A percentile compares a stretch with the other conserved stretches of the same genome.
These are phyloP conservation scores for Myxozyma vanderwaltii DNA, from an alignment of 805 yeast genomes.

Conservation along the genomic window DNA sequence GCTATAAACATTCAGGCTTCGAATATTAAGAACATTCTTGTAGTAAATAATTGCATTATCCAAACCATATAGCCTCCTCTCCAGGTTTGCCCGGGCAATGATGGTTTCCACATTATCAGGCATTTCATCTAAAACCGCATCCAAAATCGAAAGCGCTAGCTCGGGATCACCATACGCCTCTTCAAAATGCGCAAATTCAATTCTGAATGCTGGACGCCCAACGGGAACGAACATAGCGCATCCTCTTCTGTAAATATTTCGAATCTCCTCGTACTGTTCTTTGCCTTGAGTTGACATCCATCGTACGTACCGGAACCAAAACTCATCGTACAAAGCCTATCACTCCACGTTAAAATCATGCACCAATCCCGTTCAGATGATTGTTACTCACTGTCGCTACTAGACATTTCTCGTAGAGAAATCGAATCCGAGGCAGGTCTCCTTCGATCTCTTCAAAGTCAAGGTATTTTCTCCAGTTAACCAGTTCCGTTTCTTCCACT, in stretches of 20 bases:
- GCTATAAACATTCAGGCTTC: conserved; percentile 17
- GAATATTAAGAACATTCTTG: conserved; percentile 20
- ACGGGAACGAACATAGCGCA: conserved; percentile 42
- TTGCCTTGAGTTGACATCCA: conserved; percentile 49
- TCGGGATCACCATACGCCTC: conserved; percentile 38
- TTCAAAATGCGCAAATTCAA: conserved; percentile 41
- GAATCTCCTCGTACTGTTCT: conserved; percentile 41
- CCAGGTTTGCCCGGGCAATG: conserved; percentile 36
- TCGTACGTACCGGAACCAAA: conserved; percentile 71
- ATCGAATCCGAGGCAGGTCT: conserved; percentile 41
- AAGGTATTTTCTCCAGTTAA: conserved; percentile 66
- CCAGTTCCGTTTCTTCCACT: conserved; percentile 48
- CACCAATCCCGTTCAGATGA: background rate
- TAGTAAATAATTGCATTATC: conserved; percentile 30
- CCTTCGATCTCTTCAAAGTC: conserved; percentile 51
- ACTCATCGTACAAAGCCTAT: conserved; percentile 53
- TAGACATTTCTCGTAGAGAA: conserved; percentile 71
- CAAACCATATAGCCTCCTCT: conserved; percentile 31
- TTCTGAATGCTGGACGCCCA: conserved; percentile 37
- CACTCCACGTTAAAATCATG: background rate
- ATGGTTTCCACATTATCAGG: conserved; percentile 41
- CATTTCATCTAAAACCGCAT: conserved; percentile 35
- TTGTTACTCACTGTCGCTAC: conserved; percentile 48
- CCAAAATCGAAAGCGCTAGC: conserved; percentile 38
- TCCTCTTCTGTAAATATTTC: conserved; percentile 56